Conservation (phyloP, 1,284 basidiomycete genomes). For the Rhodofomes roseus region DNA sequence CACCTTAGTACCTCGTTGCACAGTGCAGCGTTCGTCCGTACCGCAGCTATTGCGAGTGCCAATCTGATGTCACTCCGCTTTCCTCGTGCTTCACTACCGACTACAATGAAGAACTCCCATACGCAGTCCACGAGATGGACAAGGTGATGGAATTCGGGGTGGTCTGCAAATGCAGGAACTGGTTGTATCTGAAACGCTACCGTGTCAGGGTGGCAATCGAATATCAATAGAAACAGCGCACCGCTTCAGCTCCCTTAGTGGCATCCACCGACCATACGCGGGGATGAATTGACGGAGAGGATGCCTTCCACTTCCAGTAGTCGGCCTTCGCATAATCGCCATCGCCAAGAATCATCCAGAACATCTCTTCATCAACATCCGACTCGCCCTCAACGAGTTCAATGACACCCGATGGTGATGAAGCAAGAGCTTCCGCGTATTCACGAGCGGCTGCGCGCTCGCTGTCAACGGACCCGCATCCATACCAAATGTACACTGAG, state of each 20-base stretch:
- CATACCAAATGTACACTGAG: conserved; percentile 75
- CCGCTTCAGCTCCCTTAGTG: conserved; percentile 31
- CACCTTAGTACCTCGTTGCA: neutral
- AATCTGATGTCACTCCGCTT: conserved; percentile 56
- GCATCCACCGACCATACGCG: conserved; percentile 54
- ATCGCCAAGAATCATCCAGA: conserved; percentile 78
- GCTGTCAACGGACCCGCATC: conserved; percentile 52
- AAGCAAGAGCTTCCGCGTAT: conserved; percentile 52
- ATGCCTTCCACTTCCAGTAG: conserved; percentile 70
- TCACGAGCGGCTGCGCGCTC: conserved; percentile 59
- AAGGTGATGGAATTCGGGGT: conserved; percentile 28
- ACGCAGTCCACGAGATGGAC: conserved; percentile 68
- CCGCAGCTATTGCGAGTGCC: conserved; percentile 54
- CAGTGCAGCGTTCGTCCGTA: conserved; percentile 26
- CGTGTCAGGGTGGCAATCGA: neutral
- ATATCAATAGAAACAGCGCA: conserved; percentile 26
- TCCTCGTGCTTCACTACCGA: conserved; percentile 60
- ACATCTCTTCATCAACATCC: conserved; percentile 64
- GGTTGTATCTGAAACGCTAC: conserved; percentile 22
- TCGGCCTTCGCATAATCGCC: conserved; percentile 70
- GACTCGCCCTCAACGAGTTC: conserved; percentile 62
- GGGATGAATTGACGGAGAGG: conserved; percentile 33
- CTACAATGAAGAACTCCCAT: conserved; percentile 75
- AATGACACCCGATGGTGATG: conserved; percentile 36
- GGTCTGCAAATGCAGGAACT: conserved; percentile 26